Evolutionary conservation across 768 basidiomycete genomes (phyloP), one percentile per base, ranked within the genome.

Genomic region (Lactifluus echinatus): DNA sequence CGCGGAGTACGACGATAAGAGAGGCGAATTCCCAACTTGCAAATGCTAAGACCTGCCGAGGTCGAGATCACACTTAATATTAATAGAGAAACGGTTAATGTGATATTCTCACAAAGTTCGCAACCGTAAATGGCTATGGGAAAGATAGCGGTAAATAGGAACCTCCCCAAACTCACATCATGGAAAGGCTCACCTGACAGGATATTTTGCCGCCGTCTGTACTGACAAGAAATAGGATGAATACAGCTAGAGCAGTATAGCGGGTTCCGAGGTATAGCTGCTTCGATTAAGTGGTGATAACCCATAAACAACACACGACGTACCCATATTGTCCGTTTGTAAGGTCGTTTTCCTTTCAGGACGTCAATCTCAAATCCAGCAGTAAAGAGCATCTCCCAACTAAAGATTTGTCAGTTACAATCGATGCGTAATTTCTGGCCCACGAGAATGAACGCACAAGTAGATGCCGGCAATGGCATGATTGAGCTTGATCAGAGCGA

Each of bases 201-300:
- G 29, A 14, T 23, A 33, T 19, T 4, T 5, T 15, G 21, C 28
- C 14, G 28, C 29, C 31, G 21, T 53, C 42, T 2, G 3, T 12
- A n/a, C 14, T 19, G 19, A 53, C 23, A 19, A 53, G 31, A 21
- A 53, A 31, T 2, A 44, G 11, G 11, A 53, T 43, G 31, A 43
- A 53, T 14, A 29, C 23, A 34, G 33, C 7, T 34, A 53, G 23
- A 12, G 14, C 21, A 1, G 39, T 15, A 26, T 57, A 57, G 21
- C 56, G 56, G 12, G 43, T 45, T 39, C 56, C 56, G 3, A 57
- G 44, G 12, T 57, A 57, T 15, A 51, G 23, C 56, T 57, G n/a
- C 24, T 14, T 33, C 24, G 15, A 17, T 53, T 33, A 36, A 31
- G 15, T 34, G 31, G 28, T 11, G 14, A 23, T 15, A 14, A 17